Evolutionary conservation across 495 filamentous ascomycete genomes (phyloP).

Genomic region (Aspergillus wentii): DNA sequence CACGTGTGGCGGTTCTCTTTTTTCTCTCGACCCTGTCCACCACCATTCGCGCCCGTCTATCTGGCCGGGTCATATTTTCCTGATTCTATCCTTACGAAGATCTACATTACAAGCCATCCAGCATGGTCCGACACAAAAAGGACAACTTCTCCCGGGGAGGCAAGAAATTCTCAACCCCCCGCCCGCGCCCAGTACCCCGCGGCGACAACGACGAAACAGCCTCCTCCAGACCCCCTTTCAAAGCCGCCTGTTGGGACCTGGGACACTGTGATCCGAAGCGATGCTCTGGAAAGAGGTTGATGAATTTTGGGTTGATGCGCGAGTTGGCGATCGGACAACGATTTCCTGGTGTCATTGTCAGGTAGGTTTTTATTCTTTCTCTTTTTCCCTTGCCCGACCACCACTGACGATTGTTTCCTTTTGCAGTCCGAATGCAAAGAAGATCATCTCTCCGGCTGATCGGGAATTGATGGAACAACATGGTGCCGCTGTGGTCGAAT

Average conservation of each 20-base stretch:
- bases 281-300: slow-evolving; percentile 91
- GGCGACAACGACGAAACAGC: slow-evolving; percentile 29
- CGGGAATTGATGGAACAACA: slow-evolving; percentile 73
- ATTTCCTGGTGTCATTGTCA: slow-evolving; percentile 85
- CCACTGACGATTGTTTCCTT: slow-evolving; percentile 8
- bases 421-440: slow-evolving; percentile 79
- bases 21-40: slow-evolving; percentile 3
- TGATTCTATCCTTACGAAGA: too few relatives aligned
- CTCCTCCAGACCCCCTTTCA: slow-evolving; percentile 59
- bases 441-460: slow-evolving; percentile 75
- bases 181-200: slow-evolving; percentile 42
- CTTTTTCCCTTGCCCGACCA: slow-evolving; percentile 1
- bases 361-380: slow-evolving; percentile 38
- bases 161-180: slow-evolving; percentile 55
- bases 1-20: slow-evolving; percentile 30
- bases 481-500: slow-evolving; percentile 95
- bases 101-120: too few relatives aligned
- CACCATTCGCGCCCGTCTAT: too few relatives aligned
- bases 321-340: slow-evolving; percentile 88
- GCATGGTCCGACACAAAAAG: slow-evolving; percentile 93
- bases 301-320: slow-evolving; percentile 88
- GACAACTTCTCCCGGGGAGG: slow-evolving; percentile 71
- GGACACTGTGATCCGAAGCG: slow-evolving; percentile 96
- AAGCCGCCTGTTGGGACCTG: slow-evolving; percentile 95
- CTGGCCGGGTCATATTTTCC: too few relatives aligned